Percentiles rank a stretch among this genome's conserved stretches.
Conservation (phyloP, 2,329 filamentous ascomycete species). For the Clonostachys sp. region DNA sequence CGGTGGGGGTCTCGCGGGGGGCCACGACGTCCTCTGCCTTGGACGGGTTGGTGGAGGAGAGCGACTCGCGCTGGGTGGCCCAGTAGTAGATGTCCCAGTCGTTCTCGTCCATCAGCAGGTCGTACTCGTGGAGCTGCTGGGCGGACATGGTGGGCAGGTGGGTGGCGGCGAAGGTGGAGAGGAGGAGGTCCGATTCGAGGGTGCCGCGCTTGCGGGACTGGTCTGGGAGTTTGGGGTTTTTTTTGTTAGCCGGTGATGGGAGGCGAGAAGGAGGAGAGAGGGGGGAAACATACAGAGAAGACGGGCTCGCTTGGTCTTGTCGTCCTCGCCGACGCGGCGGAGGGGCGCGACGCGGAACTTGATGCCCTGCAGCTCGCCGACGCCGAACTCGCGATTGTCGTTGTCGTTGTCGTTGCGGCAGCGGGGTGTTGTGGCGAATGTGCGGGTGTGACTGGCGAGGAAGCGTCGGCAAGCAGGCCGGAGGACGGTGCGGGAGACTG, state of each 20-base stretch:
- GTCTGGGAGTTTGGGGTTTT: conserved; percentile 47
- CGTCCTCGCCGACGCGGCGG: conserved; percentile 76
- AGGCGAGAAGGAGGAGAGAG: conserved; percentile 5
- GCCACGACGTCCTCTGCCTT: conserved; percentile 21
- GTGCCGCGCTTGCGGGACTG: conserved; percentile 96
- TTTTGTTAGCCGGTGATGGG: background rate
- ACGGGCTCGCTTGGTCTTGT: conserved; percentile 80
- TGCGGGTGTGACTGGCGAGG: background rate
- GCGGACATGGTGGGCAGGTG: conserved; percentile 71
- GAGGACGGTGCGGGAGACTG: conserved; percentile 9
- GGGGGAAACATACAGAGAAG: conserved; percentile 56
- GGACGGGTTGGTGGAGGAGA: conserved; percentile 36
- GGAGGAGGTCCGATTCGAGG: conserved; percentile 90
- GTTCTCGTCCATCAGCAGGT: conserved; percentile 94
- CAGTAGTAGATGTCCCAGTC: conserved; percentile 99
- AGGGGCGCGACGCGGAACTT: conserved; percentile 89
- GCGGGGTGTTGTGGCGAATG: conserved; percentile 1
- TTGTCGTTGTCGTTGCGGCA: conserved; percentile 7
- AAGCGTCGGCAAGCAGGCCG: conserved; percentile 1
- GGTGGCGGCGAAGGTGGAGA: conserved; percentile 87
- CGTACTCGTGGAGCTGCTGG: conserved; percentile 76
- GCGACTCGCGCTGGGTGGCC: conserved; percentile 75
- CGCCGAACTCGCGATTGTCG: conserved; percentile 55
- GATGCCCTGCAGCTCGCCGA: conserved; percentile 84
- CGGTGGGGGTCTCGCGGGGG: conserved; percentile 34